These are phyloP conservation scores for Hordeum marinum DNA, from an alignment of 176 grass and related monocot genomes.

Conservation along the genomic window DNA sequence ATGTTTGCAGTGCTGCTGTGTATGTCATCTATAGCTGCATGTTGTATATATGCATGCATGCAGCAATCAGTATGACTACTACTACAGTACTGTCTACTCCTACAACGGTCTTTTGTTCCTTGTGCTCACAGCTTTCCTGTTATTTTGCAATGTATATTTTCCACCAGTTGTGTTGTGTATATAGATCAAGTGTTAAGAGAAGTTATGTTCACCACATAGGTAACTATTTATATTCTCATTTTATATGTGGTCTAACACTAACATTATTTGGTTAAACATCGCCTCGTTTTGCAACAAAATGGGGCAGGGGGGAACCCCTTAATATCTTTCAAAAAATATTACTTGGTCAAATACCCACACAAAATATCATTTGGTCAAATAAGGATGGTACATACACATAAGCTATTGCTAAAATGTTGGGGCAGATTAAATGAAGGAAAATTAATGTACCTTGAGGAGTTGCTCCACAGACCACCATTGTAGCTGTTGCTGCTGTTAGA, in stretches of 20 bases:
- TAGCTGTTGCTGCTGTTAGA: background rate
- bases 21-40: background rate
- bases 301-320: too few species aligned
- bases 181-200: too few species aligned
- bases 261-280: too few species aligned
- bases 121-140: background rate
- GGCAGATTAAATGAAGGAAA: background rate
- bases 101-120: background rate
- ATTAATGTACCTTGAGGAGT: conserved; percentile 49
- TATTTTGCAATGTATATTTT: background rate
- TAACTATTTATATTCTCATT: too few species aligned
- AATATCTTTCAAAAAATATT: too few species aligned
- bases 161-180: too few species aligned
- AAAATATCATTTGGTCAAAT: background rate
- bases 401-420: background rate
- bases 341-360: too few species aligned
- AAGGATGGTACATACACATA: background rate
- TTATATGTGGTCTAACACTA: too few species aligned
- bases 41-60: background rate
- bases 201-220: background rate
- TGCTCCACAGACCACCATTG: conserved; percentile 35
- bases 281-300: too few species aligned
- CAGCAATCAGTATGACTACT: background rate
- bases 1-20: background rate
- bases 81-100: background rate